phyloP scores from a whole-genome alignment of 352 stramenopile genomes.

The Globisporangium cylindrosporum region DNA sequence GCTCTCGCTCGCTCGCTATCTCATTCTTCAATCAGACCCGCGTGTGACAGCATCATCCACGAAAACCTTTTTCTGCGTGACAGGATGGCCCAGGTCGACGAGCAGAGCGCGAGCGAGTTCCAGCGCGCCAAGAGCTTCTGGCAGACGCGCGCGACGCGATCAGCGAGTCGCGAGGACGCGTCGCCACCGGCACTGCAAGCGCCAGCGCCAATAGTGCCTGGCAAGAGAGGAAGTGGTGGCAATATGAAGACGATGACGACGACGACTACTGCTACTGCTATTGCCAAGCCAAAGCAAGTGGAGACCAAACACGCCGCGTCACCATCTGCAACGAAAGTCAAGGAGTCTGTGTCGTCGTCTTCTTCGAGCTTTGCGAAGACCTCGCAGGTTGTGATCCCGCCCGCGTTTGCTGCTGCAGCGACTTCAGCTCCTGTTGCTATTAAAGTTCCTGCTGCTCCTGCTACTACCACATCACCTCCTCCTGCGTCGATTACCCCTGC shows the following conservation, averaged over 20 bases:
- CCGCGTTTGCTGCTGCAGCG: not conserved
- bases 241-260: not conserved
- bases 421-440: not conserved
- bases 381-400: slow-evolving; percentile 4
- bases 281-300: not conserved
- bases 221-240: slow-evolving; percentile 7
- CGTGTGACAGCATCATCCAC: not conserved
- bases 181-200: not conserved
- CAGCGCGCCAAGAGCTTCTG: slow-evolving; percentile 62
- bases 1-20: too few relatives aligned
- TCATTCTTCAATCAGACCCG: slow-evolving; percentile 10
- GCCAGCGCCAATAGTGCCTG: not conserved
- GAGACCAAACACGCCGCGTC: not conserved
- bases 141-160: slow-evolving; percentile 50
- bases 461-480: not conserved
- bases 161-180: slow-evolving; percentile 20
- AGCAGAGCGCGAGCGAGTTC: slow-evolving; percentile 28
- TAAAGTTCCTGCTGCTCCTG: not conserved
- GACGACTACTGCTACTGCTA: not conserved
- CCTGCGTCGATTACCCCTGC: not conserved
- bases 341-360: not conserved
- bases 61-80: not conserved
- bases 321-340: slow-evolving; percentile 5
- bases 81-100: not conserved
- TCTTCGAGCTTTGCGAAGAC: slow-evolving; percentile 13